Conservation (phyloP, 371 early-diverging fungal genomes). For the Chytridium lagenaria region DNA sequence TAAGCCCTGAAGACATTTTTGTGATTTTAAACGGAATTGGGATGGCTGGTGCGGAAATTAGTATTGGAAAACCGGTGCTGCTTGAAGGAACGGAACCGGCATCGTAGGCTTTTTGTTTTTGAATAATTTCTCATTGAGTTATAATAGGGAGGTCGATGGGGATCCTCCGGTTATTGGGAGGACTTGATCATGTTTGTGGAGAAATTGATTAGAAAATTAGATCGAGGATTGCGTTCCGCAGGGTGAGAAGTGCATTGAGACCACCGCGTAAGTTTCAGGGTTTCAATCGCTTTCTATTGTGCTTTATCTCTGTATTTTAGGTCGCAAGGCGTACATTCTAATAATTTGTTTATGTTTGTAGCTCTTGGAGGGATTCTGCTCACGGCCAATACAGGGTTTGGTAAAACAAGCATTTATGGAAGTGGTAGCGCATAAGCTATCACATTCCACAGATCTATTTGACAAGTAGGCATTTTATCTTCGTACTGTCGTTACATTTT, state of each 20-base stretch:
- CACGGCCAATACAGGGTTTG: conserved; percentile 85
- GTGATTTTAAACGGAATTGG: neutral
- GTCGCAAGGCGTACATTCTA: neutral
- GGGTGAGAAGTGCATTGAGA: conserved; percentile 16
- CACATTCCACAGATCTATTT: conserved; percentile 30
- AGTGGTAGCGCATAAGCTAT: conserved; percentile 48
- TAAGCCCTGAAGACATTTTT: neutral
- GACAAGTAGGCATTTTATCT: too few species aligned
- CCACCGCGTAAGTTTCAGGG: neutral
- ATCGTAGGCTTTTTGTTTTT: neutral
- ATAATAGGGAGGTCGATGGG: neutral
- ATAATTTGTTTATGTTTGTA: conserved; percentile 24
- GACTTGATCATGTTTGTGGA: conserved; percentile 3
- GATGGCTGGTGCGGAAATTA: neutral
- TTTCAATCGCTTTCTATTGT: conserved; percentile 16
- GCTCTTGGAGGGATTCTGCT: conserved; percentile 77
- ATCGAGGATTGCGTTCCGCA: conserved; percentile 17
- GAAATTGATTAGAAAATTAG: neutral
- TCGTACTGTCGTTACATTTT: too few species aligned
- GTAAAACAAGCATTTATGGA: conserved; percentile 79
- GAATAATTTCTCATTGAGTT: neutral
- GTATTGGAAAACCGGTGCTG: neutral
- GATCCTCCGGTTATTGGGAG: conserved; percentile 16
- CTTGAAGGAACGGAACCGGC: neutral
- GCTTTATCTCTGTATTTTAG: neutral